Evolutionary conservation across 2,329 filamentous ascomycete species (phyloP).

Genomic region (Ophiostoma populinum): DNA sequence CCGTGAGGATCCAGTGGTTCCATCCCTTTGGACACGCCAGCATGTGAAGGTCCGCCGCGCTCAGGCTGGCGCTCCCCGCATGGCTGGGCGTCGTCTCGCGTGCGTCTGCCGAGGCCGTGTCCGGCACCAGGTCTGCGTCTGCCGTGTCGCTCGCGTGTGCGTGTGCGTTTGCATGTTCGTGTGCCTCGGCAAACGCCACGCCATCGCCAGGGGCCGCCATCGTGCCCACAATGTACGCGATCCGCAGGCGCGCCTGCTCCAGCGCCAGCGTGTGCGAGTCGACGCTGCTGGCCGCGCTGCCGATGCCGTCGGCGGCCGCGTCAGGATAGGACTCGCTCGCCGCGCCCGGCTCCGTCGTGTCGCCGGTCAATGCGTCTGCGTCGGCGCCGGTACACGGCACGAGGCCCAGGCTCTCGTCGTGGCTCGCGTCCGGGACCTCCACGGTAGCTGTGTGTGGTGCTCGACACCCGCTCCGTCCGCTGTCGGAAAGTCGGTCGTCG

Average conservation of each 20-base stretch:
- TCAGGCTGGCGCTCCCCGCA: no score
- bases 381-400: no score
- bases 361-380: no score
- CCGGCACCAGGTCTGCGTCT: no score
- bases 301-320: not conserved
- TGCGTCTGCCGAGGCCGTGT: no score
- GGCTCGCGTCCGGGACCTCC: no score
- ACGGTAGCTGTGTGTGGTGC: no score
- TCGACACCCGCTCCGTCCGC: no score
- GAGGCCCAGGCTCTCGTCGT: no score
- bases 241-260: conserved; percentile 14
- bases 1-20: conserved; percentile 9
- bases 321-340: not conserved
- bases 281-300: conserved; percentile 1
- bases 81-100: no score
- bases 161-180: not conserved
- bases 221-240: conserved; percentile 12
- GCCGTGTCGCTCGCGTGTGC: no score
- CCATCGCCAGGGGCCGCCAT: conserved; percentile 7
- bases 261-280: conserved; percentile 14
- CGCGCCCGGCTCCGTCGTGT: no score
- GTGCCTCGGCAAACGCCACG: not conserved
- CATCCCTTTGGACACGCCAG: conserved; percentile 7
- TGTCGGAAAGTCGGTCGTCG: not conserved
- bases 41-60: not conserved